Evolutionary conservation across 1,284 basidiomycete species (phyloP).

Genomic region (Volvariella volvacea): DNA sequence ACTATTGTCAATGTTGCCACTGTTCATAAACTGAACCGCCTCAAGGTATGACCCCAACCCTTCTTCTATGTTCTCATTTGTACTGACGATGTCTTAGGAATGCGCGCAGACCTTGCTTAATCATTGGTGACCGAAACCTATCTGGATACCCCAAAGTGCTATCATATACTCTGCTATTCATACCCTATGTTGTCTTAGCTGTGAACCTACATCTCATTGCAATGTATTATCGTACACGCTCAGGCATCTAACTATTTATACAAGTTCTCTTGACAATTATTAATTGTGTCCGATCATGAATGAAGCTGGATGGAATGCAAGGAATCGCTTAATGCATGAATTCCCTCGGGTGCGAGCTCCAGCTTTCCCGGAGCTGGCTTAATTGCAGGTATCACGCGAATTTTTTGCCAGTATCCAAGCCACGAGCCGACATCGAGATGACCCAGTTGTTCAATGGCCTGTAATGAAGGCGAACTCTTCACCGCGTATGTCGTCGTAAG

Average conservation of each 20-base stretch:
- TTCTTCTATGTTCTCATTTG: not conserved
- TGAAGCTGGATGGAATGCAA: too few relatives aligned
- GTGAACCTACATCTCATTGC: too few relatives aligned
- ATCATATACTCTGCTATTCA: conserved; percentile 6
- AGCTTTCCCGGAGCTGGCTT: too few relatives aligned
- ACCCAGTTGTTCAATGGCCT: conserved; percentile 8
- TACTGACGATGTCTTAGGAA: conserved; percentile 33
- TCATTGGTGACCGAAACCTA: conserved; percentile 29
- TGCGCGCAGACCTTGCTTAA: conserved; percentile 43
- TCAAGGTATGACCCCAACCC: conserved; percentile 45
- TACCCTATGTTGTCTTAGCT: too few relatives aligned
- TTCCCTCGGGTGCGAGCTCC: too few relatives aligned
- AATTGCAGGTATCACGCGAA: too few relatives aligned
- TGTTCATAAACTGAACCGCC: conserved; percentile 58
- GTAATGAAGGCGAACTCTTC: conserved; percentile 1
- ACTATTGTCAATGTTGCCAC: conserved; percentile 79
- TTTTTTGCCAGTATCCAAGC: conserved; percentile 2
- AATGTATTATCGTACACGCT: conserved; percentile 1
- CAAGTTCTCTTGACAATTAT: not conserved
- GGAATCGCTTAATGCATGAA: too few relatives aligned
- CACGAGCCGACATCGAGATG: conserved; percentile 9
- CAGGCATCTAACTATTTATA: not conserved
- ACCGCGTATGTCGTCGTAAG: conserved; percentile 9
- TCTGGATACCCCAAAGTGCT: conserved; percentile 2
- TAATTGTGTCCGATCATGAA: too few relatives aligned